Percentiles rank a stretch among this genome's conserved stretches.
These are phyloP conservation scores for Exophiala bonariae DNA, from an alignment of 2,329 filamentous ascomycete species.

Conservation along the genomic window DNA sequence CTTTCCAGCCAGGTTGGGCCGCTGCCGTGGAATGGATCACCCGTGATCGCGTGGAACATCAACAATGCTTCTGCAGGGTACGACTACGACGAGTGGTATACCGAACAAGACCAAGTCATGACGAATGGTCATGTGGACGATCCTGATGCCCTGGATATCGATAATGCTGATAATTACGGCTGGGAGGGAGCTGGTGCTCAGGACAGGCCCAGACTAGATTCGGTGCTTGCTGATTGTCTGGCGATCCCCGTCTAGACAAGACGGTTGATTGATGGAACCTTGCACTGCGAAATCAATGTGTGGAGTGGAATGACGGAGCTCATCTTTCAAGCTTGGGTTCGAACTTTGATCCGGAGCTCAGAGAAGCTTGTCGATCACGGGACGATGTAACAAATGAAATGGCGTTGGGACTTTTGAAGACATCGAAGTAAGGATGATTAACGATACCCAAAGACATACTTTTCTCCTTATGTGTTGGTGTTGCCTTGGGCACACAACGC, in stretches of 20 bases:
- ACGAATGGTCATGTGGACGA: constrained; percentile 17
- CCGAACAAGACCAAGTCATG: constrained; percentile 8
- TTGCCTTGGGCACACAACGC: no score
- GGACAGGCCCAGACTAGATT: constrained; percentile 23
- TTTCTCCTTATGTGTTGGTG: no score
- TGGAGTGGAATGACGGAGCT: no score
- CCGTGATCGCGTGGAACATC: constrained; percentile 70
- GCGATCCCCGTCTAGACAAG: constrained; percentile 21
- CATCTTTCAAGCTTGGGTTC: no score
- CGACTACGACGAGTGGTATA: constrained; percentile 67
- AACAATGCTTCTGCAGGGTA: constrained; percentile 72
- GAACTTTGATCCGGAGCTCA: no score
- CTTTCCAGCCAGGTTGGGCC: constrained; percentile 76
- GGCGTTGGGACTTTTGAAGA: no score
- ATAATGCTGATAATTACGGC: constrained; percentile 57
- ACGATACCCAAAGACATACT: no score
- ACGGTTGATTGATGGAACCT: no score
- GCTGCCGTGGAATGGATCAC: constrained; percentile 74
- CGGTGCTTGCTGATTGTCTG: constrained; percentile 46
- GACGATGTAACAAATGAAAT: no score
- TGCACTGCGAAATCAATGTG: no score
- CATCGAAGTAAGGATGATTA: no score
- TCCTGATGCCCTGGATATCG: constrained; percentile 34
- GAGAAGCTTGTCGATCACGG: no score
- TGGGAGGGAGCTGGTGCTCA: constrained; percentile 61